Evolutionary conservation across 441 rosid genomes (phyloP).

Genomic region (Pelargonium citronellum): DNA sequence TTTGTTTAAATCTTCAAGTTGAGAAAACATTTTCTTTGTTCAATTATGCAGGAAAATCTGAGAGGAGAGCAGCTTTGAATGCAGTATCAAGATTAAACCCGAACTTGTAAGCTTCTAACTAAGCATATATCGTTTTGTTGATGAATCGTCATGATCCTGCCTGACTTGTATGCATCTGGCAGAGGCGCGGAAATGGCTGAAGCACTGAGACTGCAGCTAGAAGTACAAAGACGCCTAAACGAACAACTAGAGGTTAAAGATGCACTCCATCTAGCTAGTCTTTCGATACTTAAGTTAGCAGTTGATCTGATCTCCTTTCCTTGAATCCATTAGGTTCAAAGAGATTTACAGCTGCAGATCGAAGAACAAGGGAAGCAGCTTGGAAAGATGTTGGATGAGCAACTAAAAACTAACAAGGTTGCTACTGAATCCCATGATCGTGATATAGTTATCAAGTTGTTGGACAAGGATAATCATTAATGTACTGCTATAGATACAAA

Average conservation of each 20-base stretch:
- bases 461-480: background rate
- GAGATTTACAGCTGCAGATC: conserved; percentile 27
- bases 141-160: no score
- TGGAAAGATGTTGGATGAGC: conserved; percentile 26
- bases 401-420: conserved; percentile 9
- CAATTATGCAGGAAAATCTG: conserved; percentile 18
- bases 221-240: conserved; percentile 7
- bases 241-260: conserved; percentile 1
- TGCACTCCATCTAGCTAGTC: background rate
- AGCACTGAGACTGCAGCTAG: conserved; percentile 18
- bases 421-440: background rate
- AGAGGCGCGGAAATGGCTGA: conserved; percentile 29
- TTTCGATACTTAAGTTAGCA: no score
- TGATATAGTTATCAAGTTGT: background rate
- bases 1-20: background rate
- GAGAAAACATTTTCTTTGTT: background rate
- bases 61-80: background rate
- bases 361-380: conserved; percentile 37
- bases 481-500: background rate
- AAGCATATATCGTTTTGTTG: background rate
- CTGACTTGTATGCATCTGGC: background rate
- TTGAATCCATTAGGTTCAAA: conserved; percentile 23
- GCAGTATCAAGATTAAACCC: conserved; percentile 9
- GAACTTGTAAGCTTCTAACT: conserved; percentile 20
- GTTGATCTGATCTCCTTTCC: background rate